These are phyloP conservation scores for Trichoderma sp. DNA, from an alignment of 2,329 filamentous ascomycete genomes.

Conservation along the genomic window DNA sequence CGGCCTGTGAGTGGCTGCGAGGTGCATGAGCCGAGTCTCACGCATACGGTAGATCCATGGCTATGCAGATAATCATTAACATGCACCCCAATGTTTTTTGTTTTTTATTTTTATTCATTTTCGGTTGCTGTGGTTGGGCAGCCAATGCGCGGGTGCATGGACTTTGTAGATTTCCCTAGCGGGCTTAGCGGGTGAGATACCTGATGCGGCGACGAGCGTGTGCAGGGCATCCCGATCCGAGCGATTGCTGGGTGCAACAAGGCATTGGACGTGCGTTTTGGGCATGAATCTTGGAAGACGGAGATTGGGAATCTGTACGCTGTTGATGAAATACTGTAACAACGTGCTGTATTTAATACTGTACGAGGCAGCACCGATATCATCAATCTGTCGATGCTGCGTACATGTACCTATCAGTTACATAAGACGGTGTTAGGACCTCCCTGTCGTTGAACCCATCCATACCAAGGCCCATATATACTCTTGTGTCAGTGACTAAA, in stretches of 20 bases:
- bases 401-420: not conserved
- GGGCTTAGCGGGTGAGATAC: not conserved
- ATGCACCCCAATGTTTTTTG: conserved; percentile 6
- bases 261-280: not conserved
- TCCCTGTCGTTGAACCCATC: no score
- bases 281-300: not conserved
- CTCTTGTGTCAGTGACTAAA: not conserved
- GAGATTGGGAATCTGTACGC: not conserved
- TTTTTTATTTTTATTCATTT: not conserved
- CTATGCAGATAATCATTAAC: conserved; percentile 11
- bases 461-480: no score
- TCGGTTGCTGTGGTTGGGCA: not conserved
- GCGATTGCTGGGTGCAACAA: not conserved
- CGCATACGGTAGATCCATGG: conserved; percentile 14
- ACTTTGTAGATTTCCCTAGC: not conserved
- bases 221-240: not conserved
- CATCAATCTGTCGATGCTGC: not conserved
- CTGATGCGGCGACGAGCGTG: not conserved
- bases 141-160: not conserved
- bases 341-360: no score
- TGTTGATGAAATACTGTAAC: no score
- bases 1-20: not conserved
- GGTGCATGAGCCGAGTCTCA: conserved; percentile 14
- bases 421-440: no score
- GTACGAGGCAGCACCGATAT: not conserved